Evolutionary conservation across 2,329 filamentous ascomycete genomes (phyloP).

Genomic region (Phialemoniopsis sp.): DNA sequence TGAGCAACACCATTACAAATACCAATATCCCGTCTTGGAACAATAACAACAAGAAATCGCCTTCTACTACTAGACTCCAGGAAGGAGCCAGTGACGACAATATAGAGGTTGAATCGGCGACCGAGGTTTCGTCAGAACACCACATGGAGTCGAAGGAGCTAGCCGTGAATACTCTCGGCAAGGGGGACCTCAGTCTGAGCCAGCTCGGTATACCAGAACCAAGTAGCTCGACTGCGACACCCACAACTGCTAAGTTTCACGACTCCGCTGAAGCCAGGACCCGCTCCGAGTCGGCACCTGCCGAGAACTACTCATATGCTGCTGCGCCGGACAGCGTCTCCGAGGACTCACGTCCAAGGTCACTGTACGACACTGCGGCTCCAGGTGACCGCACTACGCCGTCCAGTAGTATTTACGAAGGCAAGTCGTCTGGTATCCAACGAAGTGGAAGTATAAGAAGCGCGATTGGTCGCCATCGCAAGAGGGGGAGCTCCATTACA

Average conservation of each 20-base stretch:
- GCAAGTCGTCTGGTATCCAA: slow-evolving; percentile 54
- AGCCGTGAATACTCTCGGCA: slow-evolving; percentile 84
- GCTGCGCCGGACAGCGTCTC: no score
- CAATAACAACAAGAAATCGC: slow-evolving; percentile 29
- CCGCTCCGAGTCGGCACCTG: slow-evolving; percentile 57
- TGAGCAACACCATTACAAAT: slow-evolving; percentile 72
- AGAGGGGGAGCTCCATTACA: slow-evolving; percentile 77
- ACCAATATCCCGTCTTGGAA: slow-evolving; percentile 51
- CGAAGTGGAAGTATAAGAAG: slow-evolving; percentile 67
- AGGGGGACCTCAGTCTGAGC: slow-evolving; percentile 83
- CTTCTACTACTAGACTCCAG: no score
- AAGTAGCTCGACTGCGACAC: slow-evolving; percentile 48
- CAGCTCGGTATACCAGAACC: slow-evolving; percentile 75
- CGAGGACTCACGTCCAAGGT: slow-evolving; percentile 32
- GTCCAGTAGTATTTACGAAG: slow-evolving; percentile 59
- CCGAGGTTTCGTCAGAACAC: slow-evolving; percentile 30
- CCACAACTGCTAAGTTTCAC: slow-evolving; percentile 50
- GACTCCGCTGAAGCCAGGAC: slow-evolving; percentile 41
- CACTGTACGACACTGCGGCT: slow-evolving; percentile 42
- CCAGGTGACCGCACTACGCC: slow-evolving; percentile 63
- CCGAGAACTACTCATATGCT: slow-evolving; percentile 24
- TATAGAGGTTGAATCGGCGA: slow-evolving; percentile 39
- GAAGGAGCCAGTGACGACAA: slow-evolving; percentile 26
- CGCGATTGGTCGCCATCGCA: slow-evolving; percentile 51
- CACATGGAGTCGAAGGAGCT: slow-evolving; percentile 59